These are phyloP conservation scores for Gyrodon lividus DNA, from an alignment of 768 basidiomycete species.

Conservation along the genomic window DNA sequence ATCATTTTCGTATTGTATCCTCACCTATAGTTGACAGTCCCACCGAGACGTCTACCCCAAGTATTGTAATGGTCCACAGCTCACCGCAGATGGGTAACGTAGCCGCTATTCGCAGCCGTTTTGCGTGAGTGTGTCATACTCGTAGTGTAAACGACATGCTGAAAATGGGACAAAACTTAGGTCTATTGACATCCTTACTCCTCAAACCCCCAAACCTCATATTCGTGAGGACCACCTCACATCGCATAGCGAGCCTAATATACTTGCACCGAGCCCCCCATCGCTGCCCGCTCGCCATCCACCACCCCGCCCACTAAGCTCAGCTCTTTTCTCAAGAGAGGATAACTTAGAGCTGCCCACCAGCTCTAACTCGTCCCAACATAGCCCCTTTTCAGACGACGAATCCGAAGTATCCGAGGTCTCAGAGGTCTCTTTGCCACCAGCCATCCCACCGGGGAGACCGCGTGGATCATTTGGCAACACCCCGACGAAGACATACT, in stretches of 20 bases:
- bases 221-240: slow-evolving; percentile 14
- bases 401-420: slow-evolving; percentile 29
- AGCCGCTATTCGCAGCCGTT: slow-evolving; percentile 39
- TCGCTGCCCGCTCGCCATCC: slow-evolving; percentile 17
- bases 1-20: slow-evolving; percentile 1
- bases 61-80: not conserved
- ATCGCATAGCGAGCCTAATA: slow-evolving; percentile 24
- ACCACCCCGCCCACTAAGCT: slow-evolving; percentile 13
- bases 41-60: not conserved
- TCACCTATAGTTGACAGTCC: slow-evolving; percentile 3
- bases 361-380: slow-evolving; percentile 20
- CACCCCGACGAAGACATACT: not conserved
- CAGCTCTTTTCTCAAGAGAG: slow-evolving; percentile 19
- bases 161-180: slow-evolving; percentile 1
- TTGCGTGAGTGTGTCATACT: slow-evolving; percentile 16
- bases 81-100: slow-evolving; percentile 28
- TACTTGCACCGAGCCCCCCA: slow-evolving; percentile 24
- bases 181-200: slow-evolving; percentile 36
- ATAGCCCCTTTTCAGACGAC: slow-evolving; percentile 32
- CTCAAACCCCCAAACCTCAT: slow-evolving; percentile 22
- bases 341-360: slow-evolving; percentile 21
- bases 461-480: slow-evolving; percentile 4
- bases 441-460: slow-evolving; percentile 6
- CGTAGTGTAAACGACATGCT: not conserved
- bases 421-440: slow-evolving; percentile 14